Conservation (phyloP, 2,329 filamentous ascomycete species). For the Calonectria crousiana region DNA sequence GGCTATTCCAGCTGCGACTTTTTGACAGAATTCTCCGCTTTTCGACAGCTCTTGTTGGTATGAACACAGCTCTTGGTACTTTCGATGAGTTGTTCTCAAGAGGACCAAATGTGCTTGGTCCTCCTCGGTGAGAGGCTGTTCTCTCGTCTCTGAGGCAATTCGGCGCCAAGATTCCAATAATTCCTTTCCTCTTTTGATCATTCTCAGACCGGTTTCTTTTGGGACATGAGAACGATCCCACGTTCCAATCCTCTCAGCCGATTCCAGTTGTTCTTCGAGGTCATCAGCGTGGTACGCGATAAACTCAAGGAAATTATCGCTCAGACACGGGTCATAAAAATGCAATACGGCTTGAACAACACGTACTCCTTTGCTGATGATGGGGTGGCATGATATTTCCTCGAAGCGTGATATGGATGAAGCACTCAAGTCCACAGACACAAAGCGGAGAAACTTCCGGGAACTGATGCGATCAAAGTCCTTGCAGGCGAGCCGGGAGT, state of each 20-base stretch:
- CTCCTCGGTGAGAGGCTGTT: neutral
- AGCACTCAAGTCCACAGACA: neutral
- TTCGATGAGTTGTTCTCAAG: neutral
- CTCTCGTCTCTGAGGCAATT: neutral
- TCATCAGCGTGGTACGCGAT: neutral
- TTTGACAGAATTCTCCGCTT: neutral
- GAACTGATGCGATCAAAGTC: neutral
- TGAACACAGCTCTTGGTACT: neutral
- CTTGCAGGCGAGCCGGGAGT: neutral
- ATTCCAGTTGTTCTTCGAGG: neutral
- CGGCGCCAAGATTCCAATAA: neutral
- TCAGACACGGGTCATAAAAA: neutral
- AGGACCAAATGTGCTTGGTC: neutral
- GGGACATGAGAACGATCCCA: neutral
- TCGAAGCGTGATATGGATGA: neutral
- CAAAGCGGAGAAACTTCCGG: neutral
- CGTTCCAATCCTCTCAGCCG: neutral
- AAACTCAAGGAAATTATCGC: neutral
- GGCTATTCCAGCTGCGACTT: neutral
- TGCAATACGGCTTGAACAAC: neutral
- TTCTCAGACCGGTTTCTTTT: neutral
- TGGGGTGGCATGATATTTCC: neutral
- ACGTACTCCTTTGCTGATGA: neutral
- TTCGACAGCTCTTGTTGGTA: neutral
- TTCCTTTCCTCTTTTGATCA: neutral